Evolutionary conservation across 2,329 filamentous ascomycete species (phyloP).

Genomic region (Orbilia quercus): DNA sequence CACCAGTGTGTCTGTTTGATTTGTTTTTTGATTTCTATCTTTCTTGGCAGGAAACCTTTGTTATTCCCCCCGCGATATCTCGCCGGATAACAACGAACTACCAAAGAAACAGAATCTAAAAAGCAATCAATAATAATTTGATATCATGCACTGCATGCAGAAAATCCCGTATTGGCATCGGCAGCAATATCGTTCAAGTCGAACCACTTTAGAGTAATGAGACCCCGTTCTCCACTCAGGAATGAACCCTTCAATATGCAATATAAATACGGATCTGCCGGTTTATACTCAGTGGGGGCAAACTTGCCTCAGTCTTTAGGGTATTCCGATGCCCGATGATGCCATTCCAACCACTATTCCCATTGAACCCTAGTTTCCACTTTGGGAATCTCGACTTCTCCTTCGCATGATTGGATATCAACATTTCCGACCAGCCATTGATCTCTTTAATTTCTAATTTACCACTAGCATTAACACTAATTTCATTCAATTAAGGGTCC

Average conservation of each 20-base stretch:
- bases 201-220: slow-evolving; percentile 1
- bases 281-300: neutral
- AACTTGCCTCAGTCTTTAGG: slow-evolving; percentile 8
- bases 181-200: slow-evolving; percentile 23
- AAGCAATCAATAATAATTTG: neutral
- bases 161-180: slow-evolving; percentile 9
- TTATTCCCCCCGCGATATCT: slow-evolving; percentile 39
- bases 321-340: slow-evolving; percentile 42
- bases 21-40: slow-evolving; percentile 17
- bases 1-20: too few relatives aligned
- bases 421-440: slow-evolving; percentile 16
- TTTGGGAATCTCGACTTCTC: neutral
- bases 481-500: neutral
- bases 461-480: neutral
- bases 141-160: neutral
- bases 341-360: slow-evolving; percentile 26
- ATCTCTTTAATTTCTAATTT: slow-evolving; percentile 5
- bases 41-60: neutral
- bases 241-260: slow-evolving; percentile 7
- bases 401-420: slow-evolving; percentile 25
- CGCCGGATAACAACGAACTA: slow-evolving; percentile 44
- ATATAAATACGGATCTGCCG: too few relatives aligned
- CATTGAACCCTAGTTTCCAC: slow-evolving; percentile 7
- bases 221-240: neutral
- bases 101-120: neutral